These are phyloP conservation scores for Nicotiana attenuata DNA, from an alignment of 257 asterid genomes.

Conservation along the genomic window DNA sequence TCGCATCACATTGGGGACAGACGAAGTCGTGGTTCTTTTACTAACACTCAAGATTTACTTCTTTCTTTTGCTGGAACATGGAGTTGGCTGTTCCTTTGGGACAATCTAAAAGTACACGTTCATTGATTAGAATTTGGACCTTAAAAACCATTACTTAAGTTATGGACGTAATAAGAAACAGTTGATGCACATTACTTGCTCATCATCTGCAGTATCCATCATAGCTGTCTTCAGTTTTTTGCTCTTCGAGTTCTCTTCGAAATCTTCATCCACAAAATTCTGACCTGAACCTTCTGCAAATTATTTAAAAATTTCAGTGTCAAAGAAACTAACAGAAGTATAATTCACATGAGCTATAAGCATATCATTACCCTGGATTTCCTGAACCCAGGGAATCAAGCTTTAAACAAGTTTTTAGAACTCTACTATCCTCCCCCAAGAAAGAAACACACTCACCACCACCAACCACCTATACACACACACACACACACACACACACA, in stretches of 20 bases:
- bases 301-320: not conserved
- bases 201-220: not conserved
- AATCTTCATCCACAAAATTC: slow-evolving; percentile 23
- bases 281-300: slow-evolving; percentile 6
- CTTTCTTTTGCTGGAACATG: not conserved
- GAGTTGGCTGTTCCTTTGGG: not conserved
- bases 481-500: no score
- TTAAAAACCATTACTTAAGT: not conserved
- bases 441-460: not conserved
- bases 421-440: not conserved
- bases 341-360: not conserved
- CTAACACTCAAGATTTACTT: not conserved
- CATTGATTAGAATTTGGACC: not conserved
- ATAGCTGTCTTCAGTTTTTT: not conserved
- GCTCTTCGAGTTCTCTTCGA: slow-evolving; percentile 4
- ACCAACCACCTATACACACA: not conserved
- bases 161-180: not conserved
- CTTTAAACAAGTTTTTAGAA: not conserved
- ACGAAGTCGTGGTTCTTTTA: not conserved
- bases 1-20: not conserved
- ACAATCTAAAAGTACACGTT: slow-evolving; percentile 1
- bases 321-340: not conserved
- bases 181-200: not conserved
- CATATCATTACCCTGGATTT: not conserved
- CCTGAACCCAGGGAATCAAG: not conserved